These are phyloP conservation scores for Rhizophagus prolifer DNA, from an alignment of 192 early-diverging fungal species.

Conservation along the genomic window DNA sequence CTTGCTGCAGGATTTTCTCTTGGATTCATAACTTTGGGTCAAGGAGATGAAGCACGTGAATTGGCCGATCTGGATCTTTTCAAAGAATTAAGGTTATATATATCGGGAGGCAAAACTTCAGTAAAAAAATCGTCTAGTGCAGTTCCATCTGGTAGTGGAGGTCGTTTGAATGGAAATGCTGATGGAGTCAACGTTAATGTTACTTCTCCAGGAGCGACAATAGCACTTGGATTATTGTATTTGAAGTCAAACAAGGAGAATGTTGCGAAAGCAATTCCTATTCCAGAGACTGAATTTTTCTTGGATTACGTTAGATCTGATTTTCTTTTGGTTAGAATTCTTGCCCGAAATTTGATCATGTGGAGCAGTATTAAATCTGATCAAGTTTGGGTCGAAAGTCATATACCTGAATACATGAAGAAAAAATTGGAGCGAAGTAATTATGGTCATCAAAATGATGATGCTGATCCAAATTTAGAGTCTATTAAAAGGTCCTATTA, in stretches of 20 bases:
- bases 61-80: conserved; percentile 59
- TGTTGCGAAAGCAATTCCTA: conserved; percentile 62
- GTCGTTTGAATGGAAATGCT: not conserved
- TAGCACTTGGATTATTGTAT: conserved; percentile 84
- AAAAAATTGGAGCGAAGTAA: conserved; percentile 20
- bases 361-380: conserved; percentile 67
- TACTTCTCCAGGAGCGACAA: conserved; percentile 63
- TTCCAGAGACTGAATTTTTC: conserved; percentile 56
- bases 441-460: conserved; percentile 16
- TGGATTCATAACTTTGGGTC: conserved; percentile 77
- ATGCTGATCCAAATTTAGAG: conserved; percentile 38
- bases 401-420: conserved; percentile 63
- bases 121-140: not conserved
- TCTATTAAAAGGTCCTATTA: conserved; percentile 61
- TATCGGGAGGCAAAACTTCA: conserved; percentile 50
- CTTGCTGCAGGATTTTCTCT: conserved; percentile 82
- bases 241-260: conserved; percentile 72
- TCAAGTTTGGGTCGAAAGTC: conserved; percentile 60
- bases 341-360: conserved; percentile 74
- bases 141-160: not conserved
- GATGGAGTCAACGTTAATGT: conserved; percentile 46
- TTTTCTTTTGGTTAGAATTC: conserved; percentile 63
- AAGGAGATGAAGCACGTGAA: conserved; percentile 49
- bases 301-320: conserved; percentile 77
- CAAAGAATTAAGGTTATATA: conserved; percentile 54